Evolutionary conservation across 805 yeast genomes (phyloP), one percentile per base, ranked within the genome.

Genomic region (Candida xiaguanensis): DNA sequence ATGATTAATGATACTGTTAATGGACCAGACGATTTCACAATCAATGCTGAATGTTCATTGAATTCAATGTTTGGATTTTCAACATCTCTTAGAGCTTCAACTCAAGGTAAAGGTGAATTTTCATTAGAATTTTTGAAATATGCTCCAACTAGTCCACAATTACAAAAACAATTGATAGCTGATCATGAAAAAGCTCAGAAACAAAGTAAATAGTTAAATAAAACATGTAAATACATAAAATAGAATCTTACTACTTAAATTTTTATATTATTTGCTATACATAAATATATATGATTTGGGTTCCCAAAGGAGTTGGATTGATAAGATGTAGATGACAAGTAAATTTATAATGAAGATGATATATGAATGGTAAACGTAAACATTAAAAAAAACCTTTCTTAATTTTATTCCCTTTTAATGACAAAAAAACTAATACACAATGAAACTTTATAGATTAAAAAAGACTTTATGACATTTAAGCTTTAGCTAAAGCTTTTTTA

Each of bases 81-180:
- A 6, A 86, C 98, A 7, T 79, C 87, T 18, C 74, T 93, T 58
- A 84, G 99, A 74, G 98, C 99, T 15, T 80, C 86, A 44, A 91
- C 99, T 12, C 99, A 93, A 67, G 99, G 99, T 67, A 93, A 93
- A 63, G 99, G 99, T 56, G 98, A 95, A 68, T 93, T 93, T 64
- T 78, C 96, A 2, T 75, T 93, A 63, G 99, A 93, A 63, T 93
- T 93, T 71, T 82, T 85, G 59, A 85, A 88, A 56, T 93, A 91
- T 62, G 79, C 91, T 36, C 96, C 95, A 50, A 85, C 95, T 38
- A 77, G 95, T 34, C 87, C 91, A 26, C 96, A 88, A 50, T 73
- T 91, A 49, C 99, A 93, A 69, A 85, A 74, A 58, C 85, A 91
- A 67, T 75, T 93, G 67, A 82, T 93, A 49, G 95, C 84, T 39